These are phyloP conservation scores for Ceriops decandra DNA, from an alignment of 345 rosid species.

Conservation along the genomic window DNA sequence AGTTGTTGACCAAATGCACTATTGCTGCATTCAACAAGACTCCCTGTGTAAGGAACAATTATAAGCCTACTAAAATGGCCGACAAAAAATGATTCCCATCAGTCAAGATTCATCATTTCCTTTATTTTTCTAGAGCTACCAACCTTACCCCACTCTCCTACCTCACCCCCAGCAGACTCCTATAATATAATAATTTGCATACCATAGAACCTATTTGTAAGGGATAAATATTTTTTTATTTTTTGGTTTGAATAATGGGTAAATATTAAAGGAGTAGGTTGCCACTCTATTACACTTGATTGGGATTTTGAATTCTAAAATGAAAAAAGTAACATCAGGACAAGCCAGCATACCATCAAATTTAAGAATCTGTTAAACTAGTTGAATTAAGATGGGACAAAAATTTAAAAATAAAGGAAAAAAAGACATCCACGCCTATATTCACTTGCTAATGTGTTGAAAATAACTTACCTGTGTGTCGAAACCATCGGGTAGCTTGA, in stretches of 20 bases:
- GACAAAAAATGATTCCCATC: constrained; percentile 26
- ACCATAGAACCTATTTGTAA: not conserved
- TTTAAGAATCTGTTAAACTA: not conserved
- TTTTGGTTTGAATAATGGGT: not conserved
- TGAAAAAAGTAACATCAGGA: not conserved
- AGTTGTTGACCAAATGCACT: constrained; percentile 51
- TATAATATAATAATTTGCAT: constrained; percentile 21
- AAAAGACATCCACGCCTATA: not conserved
- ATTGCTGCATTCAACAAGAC: constrained; percentile 19
- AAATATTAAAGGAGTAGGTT: not conserved
- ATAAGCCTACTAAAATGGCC: constrained; percentile 21
- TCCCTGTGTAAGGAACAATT: constrained; percentile 12
- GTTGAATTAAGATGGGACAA: not conserved
- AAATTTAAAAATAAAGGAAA: not conserved
- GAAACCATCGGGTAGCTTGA: constrained; percentile 85
- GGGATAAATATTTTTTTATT: not conserved
- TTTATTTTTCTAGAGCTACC: constrained; percentile 32
- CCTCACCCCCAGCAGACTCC: constrained; percentile 39
- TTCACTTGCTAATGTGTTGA: not conserved
- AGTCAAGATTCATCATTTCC: constrained; percentile 46
- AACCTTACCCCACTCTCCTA: constrained; percentile 35
- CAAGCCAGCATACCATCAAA: not conserved
- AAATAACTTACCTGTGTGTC: constrained; percentile 77
- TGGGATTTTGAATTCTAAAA: not conserved
- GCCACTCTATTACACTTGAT: not conserved